phyloP scores from a whole-genome alignment of 768 basidiomycete genomes.

The Russula virescens region DNA sequence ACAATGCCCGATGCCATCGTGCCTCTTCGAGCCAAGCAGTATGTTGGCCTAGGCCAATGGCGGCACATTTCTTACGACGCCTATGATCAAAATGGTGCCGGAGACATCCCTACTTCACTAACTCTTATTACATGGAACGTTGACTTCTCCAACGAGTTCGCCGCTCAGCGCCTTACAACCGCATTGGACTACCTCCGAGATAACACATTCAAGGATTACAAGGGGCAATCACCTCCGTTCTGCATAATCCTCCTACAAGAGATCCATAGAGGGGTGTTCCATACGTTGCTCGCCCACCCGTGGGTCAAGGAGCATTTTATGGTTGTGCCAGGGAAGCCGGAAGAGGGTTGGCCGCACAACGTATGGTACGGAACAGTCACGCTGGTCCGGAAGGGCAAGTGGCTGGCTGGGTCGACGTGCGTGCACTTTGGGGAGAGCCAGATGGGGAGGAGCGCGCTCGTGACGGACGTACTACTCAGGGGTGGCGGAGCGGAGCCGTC shows the following conservation, averaged over 20 bases:
- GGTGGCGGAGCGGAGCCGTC: constrained; percentile 27
- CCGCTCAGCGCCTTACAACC: constrained; percentile 40
- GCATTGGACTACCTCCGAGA: constrained; percentile 52
- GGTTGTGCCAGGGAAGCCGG: constrained; percentile 47
- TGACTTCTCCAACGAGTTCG: constrained; percentile 39
- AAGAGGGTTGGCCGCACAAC: constrained; percentile 46
- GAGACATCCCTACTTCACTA: constrained; percentile 38
- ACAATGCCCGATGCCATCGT: constrained; percentile 1
- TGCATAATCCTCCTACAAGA: constrained; percentile 70
- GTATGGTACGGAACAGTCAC: constrained; percentile 64
- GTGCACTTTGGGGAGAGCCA: constrained; percentile 47
- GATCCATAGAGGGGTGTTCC: constrained; percentile 43
- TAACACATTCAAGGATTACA: constrained; percentile 44
- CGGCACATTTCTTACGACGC: constrained; percentile 28
- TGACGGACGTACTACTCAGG: constrained; percentile 45
- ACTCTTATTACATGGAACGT: constrained; percentile 71
- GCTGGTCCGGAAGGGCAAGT: constrained; percentile 53
- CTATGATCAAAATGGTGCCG: constrained; percentile 25
- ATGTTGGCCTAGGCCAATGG: constrained; percentile 7
- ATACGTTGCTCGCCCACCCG: constrained; percentile 44
- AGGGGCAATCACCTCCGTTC: constrained; percentile 44
- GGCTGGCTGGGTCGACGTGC: constrained; percentile 43
- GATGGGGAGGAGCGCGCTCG: constrained; percentile 51
- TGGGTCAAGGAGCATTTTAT: constrained; percentile 62
- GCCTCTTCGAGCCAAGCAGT: background rate